Evolutionary conservation across 2,329 filamentous ascomycete species (phyloP), one percentile per base, ranked within the genome.

Genomic region (Thermothelomyces thermophilus): DNA sequence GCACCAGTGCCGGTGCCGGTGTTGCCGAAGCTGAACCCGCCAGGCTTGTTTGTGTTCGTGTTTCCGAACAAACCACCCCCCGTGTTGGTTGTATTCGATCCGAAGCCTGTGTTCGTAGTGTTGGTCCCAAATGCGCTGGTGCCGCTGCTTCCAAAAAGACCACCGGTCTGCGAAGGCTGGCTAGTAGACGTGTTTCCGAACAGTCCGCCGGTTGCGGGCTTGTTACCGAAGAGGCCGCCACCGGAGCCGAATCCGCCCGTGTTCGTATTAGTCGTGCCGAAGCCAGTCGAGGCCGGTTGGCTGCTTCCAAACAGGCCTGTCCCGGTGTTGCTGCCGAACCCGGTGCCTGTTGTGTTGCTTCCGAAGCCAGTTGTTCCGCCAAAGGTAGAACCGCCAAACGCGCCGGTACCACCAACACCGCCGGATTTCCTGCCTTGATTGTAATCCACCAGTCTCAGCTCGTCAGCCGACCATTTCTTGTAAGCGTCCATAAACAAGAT

Each of bases 391-490:
- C 66, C 75, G 16, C 90, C 91, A 67, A 96, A 96, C 7, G 86
- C 87, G 51, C 90, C 90, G 57, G 90, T 86, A 26, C 88, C 89
- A 54, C 85, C 88, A 36, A 79, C 77, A 67, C 91, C 95, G 30
- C 90, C 93, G 64, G 80, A 88, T 47, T 85, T 84, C 52, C 90
- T 83, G 44, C 90, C 90, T 67, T 90, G 86, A 52, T 84, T 80
- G 66, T 98, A 98, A 68, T 98, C 93, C 40, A 82, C 88, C 54
- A 95, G 69, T 62, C 87, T 78, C 47, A 93, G 70, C 66, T 93
- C 85, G 61, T 87, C 93, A n/a, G 87, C 80, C 9, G 91, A 96
- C 73, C 86, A 97, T 65, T 93, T 94, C 66, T 83, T 84, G 71
- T 91, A 94, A 1, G 85, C 79, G 20, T 84, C 82, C 69, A 86